Percentiles rank a stretch among this genome's conserved stretches.
Evolutionary conservation across 139 green algal genomes (phyloP).

Genomic region (Medakamo hakoo): DNA sequence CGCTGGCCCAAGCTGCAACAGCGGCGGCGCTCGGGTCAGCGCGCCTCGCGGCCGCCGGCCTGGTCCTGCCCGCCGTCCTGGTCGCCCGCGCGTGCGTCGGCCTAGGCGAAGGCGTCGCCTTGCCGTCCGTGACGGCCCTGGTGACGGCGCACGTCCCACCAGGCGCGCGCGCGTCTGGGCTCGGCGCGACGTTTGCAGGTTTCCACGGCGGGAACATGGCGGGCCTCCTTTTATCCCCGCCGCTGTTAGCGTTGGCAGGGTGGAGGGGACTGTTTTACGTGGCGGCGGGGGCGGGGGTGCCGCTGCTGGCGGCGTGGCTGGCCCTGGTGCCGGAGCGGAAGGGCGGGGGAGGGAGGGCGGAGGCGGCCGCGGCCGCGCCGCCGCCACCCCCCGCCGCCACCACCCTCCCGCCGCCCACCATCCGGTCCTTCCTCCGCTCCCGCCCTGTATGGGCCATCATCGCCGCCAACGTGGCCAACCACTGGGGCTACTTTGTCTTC

Average conservation of each 20-base stretch:
- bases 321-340: conserved; percentile 25
- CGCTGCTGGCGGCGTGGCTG: conserved; percentile 56
- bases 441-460: conserved; percentile 69
- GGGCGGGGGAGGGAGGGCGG: too few relatives aligned
- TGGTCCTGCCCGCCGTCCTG: conserved; percentile 48
- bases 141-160: conserved; percentile 45
- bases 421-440: conserved; percentile 32
- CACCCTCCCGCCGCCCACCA: conserved; percentile 1
- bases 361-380: background rate
- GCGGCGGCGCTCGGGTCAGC: too few relatives aligned
- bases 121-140: conserved; percentile 89
- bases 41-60: conserved; percentile 35
- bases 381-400: conserved; percentile 2
- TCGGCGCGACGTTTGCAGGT: conserved; percentile 55
- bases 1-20: too few relatives aligned
- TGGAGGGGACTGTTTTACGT: conserved; percentile 63
- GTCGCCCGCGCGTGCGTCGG: conserved; percentile 48
- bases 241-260: conserved; percentile 47
- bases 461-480: conserved; percentile 61
- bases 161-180: conserved; percentile 28
- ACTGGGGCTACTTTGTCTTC: conserved; percentile 88
- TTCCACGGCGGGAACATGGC: conserved; percentile 75
- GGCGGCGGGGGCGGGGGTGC: conserved; percentile 54
- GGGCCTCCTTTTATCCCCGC: conserved; percentile 58
- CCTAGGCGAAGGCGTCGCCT: conserved; percentile 78